phyloP scores from a whole-genome alignment of 371 early-diverging fungal genomes.

The Syncephalastrum monosporum region DNA sequence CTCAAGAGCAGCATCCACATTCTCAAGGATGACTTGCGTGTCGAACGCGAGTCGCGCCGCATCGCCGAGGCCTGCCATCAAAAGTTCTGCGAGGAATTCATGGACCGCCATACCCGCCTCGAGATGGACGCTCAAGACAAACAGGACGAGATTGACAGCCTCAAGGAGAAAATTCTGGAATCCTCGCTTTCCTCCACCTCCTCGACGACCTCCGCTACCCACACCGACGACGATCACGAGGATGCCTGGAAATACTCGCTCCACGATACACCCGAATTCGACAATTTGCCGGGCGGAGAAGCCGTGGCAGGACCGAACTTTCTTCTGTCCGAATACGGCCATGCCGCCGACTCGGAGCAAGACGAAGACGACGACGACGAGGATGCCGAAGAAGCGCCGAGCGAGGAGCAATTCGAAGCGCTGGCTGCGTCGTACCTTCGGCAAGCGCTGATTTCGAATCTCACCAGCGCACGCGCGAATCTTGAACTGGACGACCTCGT shows the following conservation, averaged over 20 bases:
- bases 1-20: conserved; percentile 32
- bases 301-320: conserved; percentile 7
- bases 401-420: conserved; percentile 43
- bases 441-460: conserved; percentile 53
- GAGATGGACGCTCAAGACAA: conserved; percentile 32
- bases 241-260: conserved; percentile 10
- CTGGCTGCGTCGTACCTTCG: conserved; percentile 51
- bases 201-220: neutral
- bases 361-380: conserved; percentile 18
- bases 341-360: neutral
- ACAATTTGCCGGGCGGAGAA: conserved; percentile 5
- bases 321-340: conserved; percentile 4
- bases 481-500: conserved; percentile 58
- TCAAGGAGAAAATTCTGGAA: conserved; percentile 27
- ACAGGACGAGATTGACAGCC: conserved; percentile 26
- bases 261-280: neutral
- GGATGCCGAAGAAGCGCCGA: conserved; percentile 15
- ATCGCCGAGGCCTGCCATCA: conserved; percentile 39
- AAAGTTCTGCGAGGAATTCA: conserved; percentile 29
- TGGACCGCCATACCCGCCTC: conserved; percentile 22
- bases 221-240: conserved; percentile 11
- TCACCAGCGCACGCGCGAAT: conserved; percentile 55
- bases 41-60: conserved; percentile 32
- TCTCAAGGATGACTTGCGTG: conserved; percentile 35
- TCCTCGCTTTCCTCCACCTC: neutral